Evolutionary conservation across 2,329 filamentous ascomycete genomes (phyloP), one percentile per base, ranked within the genome.

Genomic region (Monosporascus sp.): DNA sequence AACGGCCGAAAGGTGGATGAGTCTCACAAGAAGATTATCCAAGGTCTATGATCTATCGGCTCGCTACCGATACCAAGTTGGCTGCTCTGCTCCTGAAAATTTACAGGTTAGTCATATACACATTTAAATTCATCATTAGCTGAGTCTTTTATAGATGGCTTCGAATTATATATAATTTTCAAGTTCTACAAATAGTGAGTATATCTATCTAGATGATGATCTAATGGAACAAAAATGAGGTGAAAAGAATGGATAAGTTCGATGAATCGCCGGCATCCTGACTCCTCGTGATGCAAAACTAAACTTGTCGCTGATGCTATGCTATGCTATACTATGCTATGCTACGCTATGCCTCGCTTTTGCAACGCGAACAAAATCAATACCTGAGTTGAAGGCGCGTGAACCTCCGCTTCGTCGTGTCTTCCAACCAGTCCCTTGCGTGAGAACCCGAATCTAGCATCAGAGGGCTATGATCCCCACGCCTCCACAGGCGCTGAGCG

Each of bases 401-500:
- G 50, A 64, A 63, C n/a, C 60, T 58, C 52, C 60, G 60, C 38
- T 63, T 62, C 51, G 55, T 59, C 22, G 55, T 58, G 46, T 60
- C 59, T 5, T 65, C 60, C 16, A 66, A 37, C 64, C 64, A 66
- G 43, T 65, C 59, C 40, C 58, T 63, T 31, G 58, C 48, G 16
- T 52, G 54, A 9, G 50, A 38, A 6, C 41, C 16, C 26, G 50
- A 47, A 17, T 26, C 31, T 22, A 27, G 9, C 20, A 27, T 24
- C 43, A 16, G 17, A n/a, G 22, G 16, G 43, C 11, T 52, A 31
- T 31, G 16, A 20, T 31, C 37, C 22, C 24, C 19, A 37, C 54
- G 62, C 24, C 54, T 62, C 66, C 66, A 68, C 48, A 66, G 52
- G 27, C 58, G 54, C 46, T 66, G 61, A 16, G 49, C 48, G 38